Evolutionary conservation across 345 rosid genomes (phyloP), one percentile per base, ranked within the genome.

Genomic region (Aurinia saxatilis): DNA sequence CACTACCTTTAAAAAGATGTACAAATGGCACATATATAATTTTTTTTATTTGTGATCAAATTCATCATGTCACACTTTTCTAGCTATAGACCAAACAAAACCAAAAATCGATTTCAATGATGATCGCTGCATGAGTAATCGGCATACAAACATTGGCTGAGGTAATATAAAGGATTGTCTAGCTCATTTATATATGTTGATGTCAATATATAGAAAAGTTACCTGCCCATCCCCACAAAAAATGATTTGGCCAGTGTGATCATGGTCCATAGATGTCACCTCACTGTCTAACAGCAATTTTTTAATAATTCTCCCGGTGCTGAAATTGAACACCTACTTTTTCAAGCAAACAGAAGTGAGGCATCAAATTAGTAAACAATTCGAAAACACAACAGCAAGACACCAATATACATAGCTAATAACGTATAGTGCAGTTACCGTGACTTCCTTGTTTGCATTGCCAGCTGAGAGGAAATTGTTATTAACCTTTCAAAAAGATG

Each of bases 161-260:
- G 1, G 30, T 27, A 27, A 27, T 5, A 27, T 35, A 45, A 53
- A 8, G 9, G 56, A 69, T 34, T n/a, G 53, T 31, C 15, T 16
- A 12, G 40, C 16, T 60, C 9, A 23, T 30, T 53, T 38, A 18
- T 25, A 60, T 27, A 41, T 13, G 14, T 33, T 35, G 23, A 40
- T 21, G 49, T 46, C 25, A 17, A 25, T 48, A 41, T 8, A 54
- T n/a, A 40, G 61, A 57, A 63, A 33, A 37, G 8, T 64, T 49
- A 84, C 99, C 85, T 80, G 88, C 16, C 77, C 87, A 80, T 93
- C 99, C 30, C 99, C 96, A 54, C 99, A 89, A 80, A 93, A 93
- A 63, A 93, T 76, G 30, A 87, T 83, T 21, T 87, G 93, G 78
- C 99, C 97, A 38, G 99, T 81, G 75, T 93, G 99, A 71, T 93